Evolutionary conservation across 345 rosid species (phyloP).

Genomic region (Brassica rapa): DNA sequence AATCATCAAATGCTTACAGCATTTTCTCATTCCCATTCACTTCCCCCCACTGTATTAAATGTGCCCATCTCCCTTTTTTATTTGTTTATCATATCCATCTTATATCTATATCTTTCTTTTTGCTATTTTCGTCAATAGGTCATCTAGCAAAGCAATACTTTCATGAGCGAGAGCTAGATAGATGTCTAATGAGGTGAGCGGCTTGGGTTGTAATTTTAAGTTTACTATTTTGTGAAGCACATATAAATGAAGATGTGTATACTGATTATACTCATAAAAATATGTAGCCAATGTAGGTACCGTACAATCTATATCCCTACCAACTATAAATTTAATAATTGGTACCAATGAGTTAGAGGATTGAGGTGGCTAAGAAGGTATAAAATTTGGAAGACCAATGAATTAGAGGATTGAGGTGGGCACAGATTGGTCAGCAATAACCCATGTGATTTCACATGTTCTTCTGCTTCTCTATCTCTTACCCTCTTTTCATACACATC

Average conservation of each 20-base stretch:
- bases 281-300: background rate
- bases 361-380: slow-evolving; percentile 16
- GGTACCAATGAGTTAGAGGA: background rate
- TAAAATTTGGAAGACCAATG: slow-evolving; percentile 29
- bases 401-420: slow-evolving; percentile 39
- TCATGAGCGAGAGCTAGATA: background rate
- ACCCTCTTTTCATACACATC: slow-evolving; percentile 21
- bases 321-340: background rate
- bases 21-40: slow-evolving; percentile 35
- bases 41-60: slow-evolving; percentile 7
- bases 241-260: background rate
- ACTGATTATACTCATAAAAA: background rate
- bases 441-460: slow-evolving; percentile 44
- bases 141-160: slow-evolving; percentile 1
- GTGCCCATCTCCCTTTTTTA: slow-evolving; percentile 19
- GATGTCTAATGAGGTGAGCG: background rate
- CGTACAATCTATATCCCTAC: too few relatives aligned
- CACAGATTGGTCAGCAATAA: slow-evolving; percentile 38
- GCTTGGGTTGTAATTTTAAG: background rate
- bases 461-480: slow-evolving; percentile 39
- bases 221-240: background rate
- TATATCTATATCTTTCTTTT: slow-evolving; percentile 2
- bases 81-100: background rate
- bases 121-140: background rate
- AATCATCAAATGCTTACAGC: slow-evolving; percentile 31